Evolutionary conservation across 768 basidiomycete genomes (phyloP).

Genomic region (Russula brevipes): DNA sequence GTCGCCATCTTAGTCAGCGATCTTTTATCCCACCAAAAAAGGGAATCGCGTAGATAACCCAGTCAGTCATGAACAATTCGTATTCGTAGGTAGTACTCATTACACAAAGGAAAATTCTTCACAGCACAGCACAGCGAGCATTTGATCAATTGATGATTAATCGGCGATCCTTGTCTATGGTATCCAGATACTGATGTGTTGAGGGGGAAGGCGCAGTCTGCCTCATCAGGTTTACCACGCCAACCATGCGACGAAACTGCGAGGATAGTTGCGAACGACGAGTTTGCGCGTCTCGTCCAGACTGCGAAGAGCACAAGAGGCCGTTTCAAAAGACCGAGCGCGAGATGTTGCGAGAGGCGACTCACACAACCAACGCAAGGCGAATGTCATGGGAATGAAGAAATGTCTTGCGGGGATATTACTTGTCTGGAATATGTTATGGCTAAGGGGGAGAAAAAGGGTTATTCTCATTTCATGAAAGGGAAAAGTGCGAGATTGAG

Average conservation of each 20-base stretch:
- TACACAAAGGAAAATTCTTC: background rate
- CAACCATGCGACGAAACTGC: conserved; percentile 16
- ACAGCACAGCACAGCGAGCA: too few relatives aligned
- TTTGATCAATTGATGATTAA: too few relatives aligned
- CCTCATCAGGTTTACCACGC: conserved; percentile 16
- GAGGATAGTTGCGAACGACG: conserved; percentile 17
- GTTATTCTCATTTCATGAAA: background rate
- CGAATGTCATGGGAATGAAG: conserved; percentile 50
- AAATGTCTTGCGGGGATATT: conserved; percentile 42
- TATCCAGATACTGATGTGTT: background rate
- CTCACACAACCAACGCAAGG: conserved; percentile 27
- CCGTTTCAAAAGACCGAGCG: background rate
- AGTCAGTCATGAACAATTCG: too few relatives aligned
- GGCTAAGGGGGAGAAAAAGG: conserved; percentile 26
- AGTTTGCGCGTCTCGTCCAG: conserved; percentile 24
- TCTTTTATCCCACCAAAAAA: too few relatives aligned
- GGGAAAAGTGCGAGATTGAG: too few relatives aligned
- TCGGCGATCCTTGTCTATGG: background rate
- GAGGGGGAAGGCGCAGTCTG: background rate
- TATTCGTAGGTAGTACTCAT: background rate
- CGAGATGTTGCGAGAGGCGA: background rate
- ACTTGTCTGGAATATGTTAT: conserved; percentile 47
- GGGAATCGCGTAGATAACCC: too few relatives aligned
- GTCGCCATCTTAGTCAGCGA: background rate
- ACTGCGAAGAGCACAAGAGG: background rate